Evolutionary conservation across 2,329 filamentous ascomycete genomes (phyloP), one percentile per base, ranked within the genome.

Genomic region (Ascochyta pisi): DNA sequence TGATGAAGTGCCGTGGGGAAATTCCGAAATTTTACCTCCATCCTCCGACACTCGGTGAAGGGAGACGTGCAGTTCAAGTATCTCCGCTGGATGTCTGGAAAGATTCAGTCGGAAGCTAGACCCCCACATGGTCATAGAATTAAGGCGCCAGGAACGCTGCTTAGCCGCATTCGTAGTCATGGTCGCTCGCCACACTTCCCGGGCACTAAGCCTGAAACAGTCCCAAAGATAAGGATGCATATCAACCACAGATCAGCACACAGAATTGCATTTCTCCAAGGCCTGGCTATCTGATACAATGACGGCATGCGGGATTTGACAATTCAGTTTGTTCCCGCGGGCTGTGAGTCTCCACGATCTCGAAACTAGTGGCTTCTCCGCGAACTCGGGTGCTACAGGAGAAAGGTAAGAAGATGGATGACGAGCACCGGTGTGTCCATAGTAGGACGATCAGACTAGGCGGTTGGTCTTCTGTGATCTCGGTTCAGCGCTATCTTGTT

Each of bases 201-300:
- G 38, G 31, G 49, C 66, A 58, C 70, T 70, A 72, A 47, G 22
- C 66, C 61, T 45, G 46, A 61, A 69, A 50, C 50, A 47, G 61
- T 35, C 43, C 45, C 29, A 66, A 61, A 74, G 72, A 75, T 75
- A 75, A 75, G 71, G 65, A 62, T 63, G 70, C 70, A 72, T 71
- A 65, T 54, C 50, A 47, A 42, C 37, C 34, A 33, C 50, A 53
- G 51, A 64, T 68, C 65, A 60, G 38, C 60, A 49, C 50, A 51
- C 57, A 41, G 40, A 51, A 49, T 54, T 59, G 51, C 26, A 31
- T 55, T 37, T 51, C 47, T 56, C 53, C 53, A 56, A 19, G 42
- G 37, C 22, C 10, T 38, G 46, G 47, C 53, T 51, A 51, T 56
- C 53, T 51, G 33, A 55, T 34, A 50, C 48, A 49, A 62, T 67